A percentile compares a stretch with the other conserved stretches of the same genome.
Evolutionary conservation across 208 protist species (phyloP).

Genomic region (Porcisia deanei): DNA sequence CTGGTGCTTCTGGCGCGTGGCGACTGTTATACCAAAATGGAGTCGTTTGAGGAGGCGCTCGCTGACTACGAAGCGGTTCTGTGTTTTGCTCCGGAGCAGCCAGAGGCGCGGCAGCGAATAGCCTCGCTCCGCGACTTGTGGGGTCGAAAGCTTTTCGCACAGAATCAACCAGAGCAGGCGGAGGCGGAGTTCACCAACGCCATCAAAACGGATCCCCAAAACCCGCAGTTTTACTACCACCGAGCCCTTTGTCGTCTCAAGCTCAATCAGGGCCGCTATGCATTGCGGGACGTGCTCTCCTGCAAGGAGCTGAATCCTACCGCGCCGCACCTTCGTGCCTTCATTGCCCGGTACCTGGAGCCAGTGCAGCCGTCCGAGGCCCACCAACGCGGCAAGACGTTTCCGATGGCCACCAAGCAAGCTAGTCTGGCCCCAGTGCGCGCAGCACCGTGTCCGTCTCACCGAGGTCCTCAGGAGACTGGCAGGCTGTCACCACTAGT

Average conservation of each 20-base stretch:
- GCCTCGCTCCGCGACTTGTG: slow-evolving; percentile 84
- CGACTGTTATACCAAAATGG: slow-evolving; percentile 86
- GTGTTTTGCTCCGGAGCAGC: slow-evolving; percentile 56
- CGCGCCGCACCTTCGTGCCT: slow-evolving; percentile 69
- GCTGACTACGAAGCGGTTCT: slow-evolving; percentile 70
- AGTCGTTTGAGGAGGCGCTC: slow-evolving; percentile 76
- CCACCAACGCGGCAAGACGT: neutral
- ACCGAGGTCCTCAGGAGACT: neutral
- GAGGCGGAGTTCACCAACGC: slow-evolving; percentile 87
- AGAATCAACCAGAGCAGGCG: slow-evolving; percentile 55
- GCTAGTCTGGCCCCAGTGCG: neutral
- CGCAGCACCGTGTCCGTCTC: neutral
- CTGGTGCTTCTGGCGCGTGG: slow-evolving; percentile 81
- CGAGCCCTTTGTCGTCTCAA: slow-evolving; percentile 79
- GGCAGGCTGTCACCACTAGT: neutral
- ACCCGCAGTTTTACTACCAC: slow-evolving; percentile 87
- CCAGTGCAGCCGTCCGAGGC: slow-evolving; percentile 4
- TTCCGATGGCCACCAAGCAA: neutral
- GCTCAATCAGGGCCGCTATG: slow-evolving; percentile 77
- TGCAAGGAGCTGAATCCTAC: slow-evolving; percentile 69
- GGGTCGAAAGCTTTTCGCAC: slow-evolving; percentile 66
- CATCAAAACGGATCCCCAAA: slow-evolving; percentile 63
- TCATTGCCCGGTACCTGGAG: slow-evolving; percentile 76
- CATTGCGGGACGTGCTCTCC: slow-evolving; percentile 84
- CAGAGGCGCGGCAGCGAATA: slow-evolving; percentile 55